These are phyloP conservation scores for Arabis hirsuta DNA, from an alignment of 345 rosid genomes.

Conservation along the genomic window DNA sequence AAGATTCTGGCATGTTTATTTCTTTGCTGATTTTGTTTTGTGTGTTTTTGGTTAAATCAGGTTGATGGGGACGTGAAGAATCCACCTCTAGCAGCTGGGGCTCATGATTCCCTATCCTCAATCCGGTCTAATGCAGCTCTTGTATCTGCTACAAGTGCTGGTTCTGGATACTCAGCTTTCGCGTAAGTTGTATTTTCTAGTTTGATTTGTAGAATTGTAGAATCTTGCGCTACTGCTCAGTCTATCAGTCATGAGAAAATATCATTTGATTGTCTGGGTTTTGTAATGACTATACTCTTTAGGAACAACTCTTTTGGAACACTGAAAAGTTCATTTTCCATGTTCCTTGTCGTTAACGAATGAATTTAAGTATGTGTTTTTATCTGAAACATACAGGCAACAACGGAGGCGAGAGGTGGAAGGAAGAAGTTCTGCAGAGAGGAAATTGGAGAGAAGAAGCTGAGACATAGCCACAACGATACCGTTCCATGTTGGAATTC, in stretches of 20 bases:
- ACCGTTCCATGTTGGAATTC: conserved; percentile 3
- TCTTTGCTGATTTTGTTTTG: conserved; percentile 8
- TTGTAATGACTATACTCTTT: neutral
- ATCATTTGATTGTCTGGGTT: conserved; percentile 10
- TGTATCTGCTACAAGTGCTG: conserved; percentile 73
- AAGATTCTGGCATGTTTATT: neutral
- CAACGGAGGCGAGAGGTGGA: conserved; percentile 88
- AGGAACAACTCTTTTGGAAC: conserved; percentile 11
- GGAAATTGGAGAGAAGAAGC: conserved; percentile 74
- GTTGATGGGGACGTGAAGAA: conserved; percentile 76
- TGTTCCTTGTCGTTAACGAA: neutral
- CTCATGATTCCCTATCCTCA: conserved; percentile 65
- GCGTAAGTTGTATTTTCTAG: conserved; percentile 57
- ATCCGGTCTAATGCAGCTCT: conserved; percentile 63
- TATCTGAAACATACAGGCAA: conserved; percentile 56
- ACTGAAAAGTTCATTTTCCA: neutral
- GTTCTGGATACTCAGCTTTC: conserved; percentile 87
- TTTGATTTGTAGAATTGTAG: neutral
- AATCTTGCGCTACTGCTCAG: conserved; percentile 11
- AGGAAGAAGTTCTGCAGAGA: conserved; percentile 74
- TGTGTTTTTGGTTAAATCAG: conserved; percentile 46
- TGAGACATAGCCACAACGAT: conserved; percentile 40
- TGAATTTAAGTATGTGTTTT: neutral
- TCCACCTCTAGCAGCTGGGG: conserved; percentile 57
- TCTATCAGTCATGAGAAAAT: neutral